Evolutionary conservation across 352 stramenopile species (phyloP).

Genomic region (Globisporangium spinosum): DNA sequence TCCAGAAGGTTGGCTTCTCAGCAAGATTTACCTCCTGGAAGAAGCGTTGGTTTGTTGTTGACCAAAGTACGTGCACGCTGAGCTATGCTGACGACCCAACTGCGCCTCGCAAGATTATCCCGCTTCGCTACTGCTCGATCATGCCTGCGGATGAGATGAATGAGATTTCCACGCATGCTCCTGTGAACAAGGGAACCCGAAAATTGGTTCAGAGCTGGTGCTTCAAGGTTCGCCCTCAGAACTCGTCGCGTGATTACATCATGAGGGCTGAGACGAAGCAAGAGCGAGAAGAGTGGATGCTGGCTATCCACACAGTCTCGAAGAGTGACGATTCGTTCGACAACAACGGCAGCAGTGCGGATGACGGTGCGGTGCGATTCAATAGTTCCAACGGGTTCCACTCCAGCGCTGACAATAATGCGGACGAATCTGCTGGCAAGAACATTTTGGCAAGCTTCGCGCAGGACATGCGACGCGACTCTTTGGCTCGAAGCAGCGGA

Average conservation of each 20-base stretch:
- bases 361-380: conserved; percentile 18
- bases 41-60: conserved; percentile 72
- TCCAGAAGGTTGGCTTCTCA: conserved; percentile 79
- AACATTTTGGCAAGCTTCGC: conserved; percentile 49
- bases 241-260: conserved; percentile 78
- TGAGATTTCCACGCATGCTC: conserved; percentile 78
- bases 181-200: conserved; percentile 83
- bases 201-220: conserved; percentile 81
- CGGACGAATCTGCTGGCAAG: conserved; percentile 45
- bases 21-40: conserved; percentile 72
- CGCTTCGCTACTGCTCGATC: conserved; percentile 64
- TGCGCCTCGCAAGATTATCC: conserved; percentile 67
- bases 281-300: conserved; percentile 88
- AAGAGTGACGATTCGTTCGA: conserved; percentile 45
- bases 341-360: conserved; percentile 35
- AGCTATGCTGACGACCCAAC: conserved; percentile 73
- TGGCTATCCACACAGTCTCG: conserved; percentile 75
- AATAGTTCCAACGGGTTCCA: background rate
- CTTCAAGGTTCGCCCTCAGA: conserved; percentile 78
- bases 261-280: conserved; percentile 86
- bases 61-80: conserved; percentile 73
- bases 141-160: conserved; percentile 82
- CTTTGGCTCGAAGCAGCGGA: conserved; percentile 48
- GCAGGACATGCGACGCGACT: conserved; percentile 51
- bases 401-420: conserved; percentile 39